Base-by-base conservation (phyloP, 1,139 yeast species). In the Eremothecium coryli region DNA sequence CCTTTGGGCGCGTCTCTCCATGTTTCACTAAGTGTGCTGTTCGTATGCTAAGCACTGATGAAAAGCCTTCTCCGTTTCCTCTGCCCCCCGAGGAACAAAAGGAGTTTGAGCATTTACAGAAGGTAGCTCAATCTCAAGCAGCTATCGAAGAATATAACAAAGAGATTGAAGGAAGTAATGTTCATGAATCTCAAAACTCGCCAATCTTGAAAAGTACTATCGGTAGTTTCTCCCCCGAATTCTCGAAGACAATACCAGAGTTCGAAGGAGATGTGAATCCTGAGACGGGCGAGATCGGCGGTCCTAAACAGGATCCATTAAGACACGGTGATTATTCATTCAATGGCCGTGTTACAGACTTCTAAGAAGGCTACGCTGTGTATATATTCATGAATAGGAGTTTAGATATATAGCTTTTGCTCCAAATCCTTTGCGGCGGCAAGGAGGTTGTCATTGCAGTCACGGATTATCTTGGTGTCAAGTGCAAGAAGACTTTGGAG, bases 261-360 rank as follows among this genome's bases (percentile, higher is more conserved):
- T 90, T 90, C 52, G 96, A 88, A 59, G 99, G 99, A 1, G 90
- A 88, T 41, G 76, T 71, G 23, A 90, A 90, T 52, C 99, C 99
- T 0, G 70, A 68, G 39, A 88, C 97, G 1, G 98, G 98, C 2
- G 99, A 93, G 60, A 67, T 79, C 21, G 95, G 95, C 26, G 99
- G 98, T 0, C 99, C 99, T n/a, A 93, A 93, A 52, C 97, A 90
- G 58, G 97, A 93, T 52, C 99, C 99, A 1, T 66, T 85, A 46
- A 75, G 77, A 49, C 94, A 85, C 53, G 90, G 88, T 28, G 99
- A 93, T 50, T 93, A 94, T 74, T 77, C 95, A 3, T 93, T 79
- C 56, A 88, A 90, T 54, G 98, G 98, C 1, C 73, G 97, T 54
- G 95, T 85, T 20, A 88, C 97, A 2, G 99, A 93, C 57, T 93